Percentiles rank a stretch among this genome's conserved stretches.
These are phyloP conservation scores for Magnolia kwangsiensis DNA, from an alignment of 164 flowering plant species.

Conservation along the genomic window DNA sequence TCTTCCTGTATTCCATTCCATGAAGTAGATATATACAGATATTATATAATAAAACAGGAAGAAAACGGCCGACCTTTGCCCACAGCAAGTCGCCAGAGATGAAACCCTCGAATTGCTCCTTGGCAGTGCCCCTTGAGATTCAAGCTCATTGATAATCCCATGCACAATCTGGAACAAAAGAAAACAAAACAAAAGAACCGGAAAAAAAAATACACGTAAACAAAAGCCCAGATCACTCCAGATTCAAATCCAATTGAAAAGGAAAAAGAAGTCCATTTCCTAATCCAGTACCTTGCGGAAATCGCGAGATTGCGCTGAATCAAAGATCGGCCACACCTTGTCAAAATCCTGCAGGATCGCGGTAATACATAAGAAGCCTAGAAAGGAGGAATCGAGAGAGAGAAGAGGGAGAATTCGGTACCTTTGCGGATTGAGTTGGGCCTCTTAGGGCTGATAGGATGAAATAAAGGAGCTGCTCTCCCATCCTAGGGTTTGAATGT, in stretches of 20 bases:
- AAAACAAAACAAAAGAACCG: not conserved
- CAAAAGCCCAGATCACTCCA: not conserved
- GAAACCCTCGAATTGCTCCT: slow-evolving; percentile 99
- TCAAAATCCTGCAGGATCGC: slow-evolving; percentile 90
- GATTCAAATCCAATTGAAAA: not conserved
- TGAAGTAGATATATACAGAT: too few relatives aligned
- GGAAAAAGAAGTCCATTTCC: not conserved
- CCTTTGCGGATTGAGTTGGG: slow-evolving; percentile 89
- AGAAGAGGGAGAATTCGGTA: slow-evolving; percentile 10
- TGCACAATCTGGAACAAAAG: slow-evolving; percentile 69
- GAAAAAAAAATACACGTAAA: not conserved
- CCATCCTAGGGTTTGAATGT: slow-evolving; percentile 96
- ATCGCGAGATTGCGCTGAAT: slow-evolving; percentile 93
- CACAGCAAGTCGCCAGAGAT: slow-evolving; percentile 97
- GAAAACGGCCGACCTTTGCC: slow-evolving; percentile 63
- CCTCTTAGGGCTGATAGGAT: slow-evolving; percentile 91
- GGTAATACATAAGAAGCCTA: not conserved
- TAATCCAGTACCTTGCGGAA: slow-evolving; percentile 70
- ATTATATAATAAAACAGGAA: too few relatives aligned
- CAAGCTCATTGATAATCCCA: slow-evolving; percentile 93
- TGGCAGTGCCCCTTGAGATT: slow-evolving; percentile 95
- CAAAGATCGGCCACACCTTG: slow-evolving; percentile 99
- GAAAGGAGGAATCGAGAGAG: not conserved
- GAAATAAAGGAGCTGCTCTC: slow-evolving; percentile 95
- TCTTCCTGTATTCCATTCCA: too few relatives aligned